Evolutionary conservation across 176 grass and related monocot species (phyloP).

Genomic region (Hordeum vulgare): MorexV3_pseudomolecules_assembly NC_058521.1:212146784-212147283

Average conservation of each 20-base stretch:
- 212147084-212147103: conserved; percentile 2
- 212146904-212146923: too few species aligned
- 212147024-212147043: background rate
- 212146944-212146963: too few species aligned
- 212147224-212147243: conserved; percentile 50
- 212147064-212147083: background rate
- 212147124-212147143: conserved; percentile 9
- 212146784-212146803: too few species aligned
- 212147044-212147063: background rate
- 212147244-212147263: conserved; percentile 61
- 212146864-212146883: too few species aligned
- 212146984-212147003: background rate
- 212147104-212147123: conserved; percentile 53
- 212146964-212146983: too few species aligned
- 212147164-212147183: conserved; percentile 42
- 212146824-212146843: too few species aligned
- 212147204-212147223: background rate
- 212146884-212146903: too few species aligned
- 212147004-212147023: background rate
- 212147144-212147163: conserved; percentile 62
- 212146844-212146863: too few species aligned
- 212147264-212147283: conserved; percentile 96
- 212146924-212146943: too few species aligned
- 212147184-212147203: conserved; percentile 19
- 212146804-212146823: too few species aligned